Evolutionary conservation across 148 eudicot genomes (phyloP), one percentile per base, ranked within the genome.

Genomic region (Rhododendron simsii): DNA sequence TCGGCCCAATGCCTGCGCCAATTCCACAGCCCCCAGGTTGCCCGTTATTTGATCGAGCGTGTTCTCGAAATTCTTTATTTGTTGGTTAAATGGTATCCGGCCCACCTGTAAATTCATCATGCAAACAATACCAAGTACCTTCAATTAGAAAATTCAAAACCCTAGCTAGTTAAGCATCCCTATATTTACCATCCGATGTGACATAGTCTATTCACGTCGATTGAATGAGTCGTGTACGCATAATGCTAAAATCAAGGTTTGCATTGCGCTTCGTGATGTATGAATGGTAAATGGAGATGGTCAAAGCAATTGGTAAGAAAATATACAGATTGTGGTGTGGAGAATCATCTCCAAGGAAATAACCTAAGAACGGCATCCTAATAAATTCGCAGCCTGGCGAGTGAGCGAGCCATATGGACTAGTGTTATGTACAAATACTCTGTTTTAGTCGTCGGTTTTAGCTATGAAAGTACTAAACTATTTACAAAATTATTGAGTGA

Each of bases 1-100:
- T 3, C 88, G 82, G 10, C 92, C 83, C 4, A 96, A 71, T 3
- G 93, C 85, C 61, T 90, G 87, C 10, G 92, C 91, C n/a, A 92
- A 87, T 45, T 88, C 93, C 10, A 85, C 89, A 10, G 92, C 94
- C 4, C 95, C 98, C 2, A 91, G 83, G 11, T 57, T 91, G 69
- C 79, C 87, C 0, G 93, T 92, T 73, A 96, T 85, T 81, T 91
- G 92, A 82, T 94, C 92, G 5, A 95, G 86, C 2, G 98, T 92
- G 89, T 81, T 88, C 90, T 96, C 94, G 30, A 95, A 96, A 90
- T 95, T 94, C 28, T 50, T 84, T 79, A 96, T 86, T 89, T 96
- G 99, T 59, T 95, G 91, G 82, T 91, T 91, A 79, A 96, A 96
- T 20, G 99, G 99, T 50, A 96, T 94, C 12, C 99, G 93, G n/a